Evolutionary conservation across 1,139 yeast species (phyloP), one percentile per base, ranked within the genome.

Genomic region (Eremothecium cymbalariae): DNA sequence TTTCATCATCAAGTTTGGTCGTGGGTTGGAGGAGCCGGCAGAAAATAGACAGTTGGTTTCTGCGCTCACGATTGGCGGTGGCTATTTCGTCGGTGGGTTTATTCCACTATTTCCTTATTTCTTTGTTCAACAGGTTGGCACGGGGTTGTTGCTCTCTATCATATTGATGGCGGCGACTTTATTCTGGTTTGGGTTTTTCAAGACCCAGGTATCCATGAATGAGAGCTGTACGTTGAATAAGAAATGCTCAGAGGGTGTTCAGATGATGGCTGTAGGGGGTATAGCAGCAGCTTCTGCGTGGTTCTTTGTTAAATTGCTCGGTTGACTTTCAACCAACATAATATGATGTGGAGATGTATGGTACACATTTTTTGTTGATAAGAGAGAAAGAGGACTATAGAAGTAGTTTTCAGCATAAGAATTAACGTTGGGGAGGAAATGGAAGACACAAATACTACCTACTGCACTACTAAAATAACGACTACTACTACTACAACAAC

Each of bases 261-360:
- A 86, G 61, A 90, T 90, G 97, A 78, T 86, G 38, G 63, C 81
- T 14, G 88, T 85, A 34, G 98, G 98, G 28, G 94, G 96, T 12
- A 64, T 82, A 21, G 98, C 98, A 17, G 98, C 98, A 4, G 94
- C 95, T 6, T 84, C 94, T 17, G 97, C 98, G 14, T 90, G 95
- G 95, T 76, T 77, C 30, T 72, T 88, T 55, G 97, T 90, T 29
- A 80, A 77, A 55, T 62, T 79, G 44, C 77, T 86, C 44, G 95
- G 46, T 24, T 46, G 37, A 41, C 19, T 16, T 16, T n/a, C n/a
- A n/a, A n/a, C n/a, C n/a, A n/a, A n/a, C n/a, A n/a, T n/a, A n/a
- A n/a, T n/a, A n/a, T n/a, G n/a, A n/a, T n/a, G n/a, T n/a, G n/a
- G n/a, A n/a, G n/a, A n/a, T n/a, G n/a, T n/a, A n/a, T n/a, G n/a